Conservation (phyloP, 2,329 filamentous ascomycete species). For the Dryadomyces quercus-mongolicae region DNA sequence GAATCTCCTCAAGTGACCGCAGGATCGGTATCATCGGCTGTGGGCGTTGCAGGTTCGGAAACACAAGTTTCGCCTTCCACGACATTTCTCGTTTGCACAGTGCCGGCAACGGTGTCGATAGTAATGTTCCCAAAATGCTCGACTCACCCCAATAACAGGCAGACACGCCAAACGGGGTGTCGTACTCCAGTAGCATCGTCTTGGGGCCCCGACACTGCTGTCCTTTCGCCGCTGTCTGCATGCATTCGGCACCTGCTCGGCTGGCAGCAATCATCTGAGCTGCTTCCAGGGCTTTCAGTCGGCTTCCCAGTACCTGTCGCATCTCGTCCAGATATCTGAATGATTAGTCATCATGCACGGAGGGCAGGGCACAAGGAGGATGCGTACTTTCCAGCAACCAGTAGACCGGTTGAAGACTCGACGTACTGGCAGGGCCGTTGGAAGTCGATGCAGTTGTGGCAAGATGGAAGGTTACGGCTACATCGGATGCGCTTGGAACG, state of each 20-base stretch:
- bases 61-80: background rate
- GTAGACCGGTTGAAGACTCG: background rate
- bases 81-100: background rate
- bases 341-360: background rate
- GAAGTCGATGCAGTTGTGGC: constrained; percentile 1
- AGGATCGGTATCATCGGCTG: background rate
- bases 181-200: background rate
- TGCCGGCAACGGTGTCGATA: background rate
- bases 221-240: background rate
- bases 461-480: background rate
- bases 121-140: background rate
- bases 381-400: background rate
- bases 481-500: background rate
- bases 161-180: background rate
- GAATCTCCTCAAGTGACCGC: background rate
- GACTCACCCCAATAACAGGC: background rate
- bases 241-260: too few relatives aligned
- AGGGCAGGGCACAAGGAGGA: background rate
- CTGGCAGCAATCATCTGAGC: too few relatives aligned
- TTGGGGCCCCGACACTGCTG: background rate
- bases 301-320: background rate
- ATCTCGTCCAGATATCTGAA: background rate
- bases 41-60: background rate
- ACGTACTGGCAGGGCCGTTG: background rate
- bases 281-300: background rate